phyloP scores from a whole-genome alignment of 345 rosid species.

The Melaleuca quinquenervia region DNA sequence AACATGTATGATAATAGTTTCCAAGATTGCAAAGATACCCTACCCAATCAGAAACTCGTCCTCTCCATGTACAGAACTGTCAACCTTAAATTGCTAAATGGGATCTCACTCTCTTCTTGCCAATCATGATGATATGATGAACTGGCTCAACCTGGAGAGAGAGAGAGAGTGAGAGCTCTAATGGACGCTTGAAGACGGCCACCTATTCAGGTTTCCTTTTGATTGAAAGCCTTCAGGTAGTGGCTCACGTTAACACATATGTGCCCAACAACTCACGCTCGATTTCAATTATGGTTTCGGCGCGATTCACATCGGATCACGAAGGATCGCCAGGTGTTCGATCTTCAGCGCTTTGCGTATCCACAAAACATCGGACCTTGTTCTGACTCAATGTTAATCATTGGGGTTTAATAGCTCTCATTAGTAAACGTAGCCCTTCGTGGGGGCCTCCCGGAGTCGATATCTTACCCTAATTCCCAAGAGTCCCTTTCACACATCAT shows the following conservation, averaged over 20 bases:
- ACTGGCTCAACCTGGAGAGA: neutral
- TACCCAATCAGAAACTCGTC: too few species aligned
- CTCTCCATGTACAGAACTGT: too few species aligned
- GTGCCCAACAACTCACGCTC: neutral
- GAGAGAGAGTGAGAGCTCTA: neutral
- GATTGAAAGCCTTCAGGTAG: neutral
- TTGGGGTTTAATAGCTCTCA: neutral
- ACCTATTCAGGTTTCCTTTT: neutral
- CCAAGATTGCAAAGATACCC: too few species aligned
- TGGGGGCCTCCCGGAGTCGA: neutral
- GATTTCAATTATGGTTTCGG: neutral
- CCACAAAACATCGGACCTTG: neutral
- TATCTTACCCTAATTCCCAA: neutral
- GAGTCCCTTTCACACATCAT: neutral
- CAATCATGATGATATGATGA: neutral
- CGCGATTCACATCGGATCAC: neutral
- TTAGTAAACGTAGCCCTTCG: neutral
- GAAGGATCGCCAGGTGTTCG: neutral
- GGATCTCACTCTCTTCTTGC: neutral
- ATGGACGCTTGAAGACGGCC: conserved; percentile 1
- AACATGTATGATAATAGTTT: too few species aligned
- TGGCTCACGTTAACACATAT: neutral
- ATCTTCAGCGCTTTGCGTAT: neutral
- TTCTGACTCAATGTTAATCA: neutral
- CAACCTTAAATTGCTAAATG: neutral